These are phyloP conservation scores for Backusella psychrophila DNA, from an alignment of 192 early-diverging fungal species.

Conservation along the genomic window DNA sequence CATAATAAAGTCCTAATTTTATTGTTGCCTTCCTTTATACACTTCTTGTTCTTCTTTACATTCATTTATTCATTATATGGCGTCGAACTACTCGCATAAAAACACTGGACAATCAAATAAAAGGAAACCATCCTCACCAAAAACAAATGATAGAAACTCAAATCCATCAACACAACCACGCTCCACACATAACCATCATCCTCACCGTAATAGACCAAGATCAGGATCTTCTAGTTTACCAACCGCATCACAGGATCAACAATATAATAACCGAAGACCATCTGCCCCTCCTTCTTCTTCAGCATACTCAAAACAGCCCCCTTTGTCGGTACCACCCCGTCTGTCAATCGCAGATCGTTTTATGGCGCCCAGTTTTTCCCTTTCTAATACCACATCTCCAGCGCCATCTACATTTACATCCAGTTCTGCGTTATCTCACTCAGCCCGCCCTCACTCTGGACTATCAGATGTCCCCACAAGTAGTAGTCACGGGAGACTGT, in stretches of 20 bases:
- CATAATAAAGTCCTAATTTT: constrained; percentile 1
- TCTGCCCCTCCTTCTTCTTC: background rate
- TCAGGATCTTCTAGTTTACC: background rate
- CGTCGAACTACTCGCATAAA: background rate
- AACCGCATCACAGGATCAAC: background rate
- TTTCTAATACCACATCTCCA: background rate
- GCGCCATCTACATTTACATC: background rate
- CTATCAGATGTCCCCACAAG: background rate
- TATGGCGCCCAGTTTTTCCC: background rate
- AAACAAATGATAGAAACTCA: background rate
- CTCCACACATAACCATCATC: background rate
- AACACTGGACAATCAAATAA: background rate
- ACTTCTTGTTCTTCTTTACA: background rate
- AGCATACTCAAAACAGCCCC: background rate
- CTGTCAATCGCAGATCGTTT: constrained; percentile 15
- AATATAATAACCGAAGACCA: background rate
- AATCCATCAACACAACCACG: background rate
- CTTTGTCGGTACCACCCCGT: background rate
- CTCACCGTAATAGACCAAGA: background rate
- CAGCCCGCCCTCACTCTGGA: background rate
- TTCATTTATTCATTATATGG: background rate
- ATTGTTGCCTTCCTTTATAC: constrained; percentile 3
- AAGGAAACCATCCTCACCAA: background rate
- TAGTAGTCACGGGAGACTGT: background rate
- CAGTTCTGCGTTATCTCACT: background rate